Evolutionary conservation across 2,329 filamentous ascomycete species (phyloP).

Genomic region (Parastagonospora avenae): DNA sequence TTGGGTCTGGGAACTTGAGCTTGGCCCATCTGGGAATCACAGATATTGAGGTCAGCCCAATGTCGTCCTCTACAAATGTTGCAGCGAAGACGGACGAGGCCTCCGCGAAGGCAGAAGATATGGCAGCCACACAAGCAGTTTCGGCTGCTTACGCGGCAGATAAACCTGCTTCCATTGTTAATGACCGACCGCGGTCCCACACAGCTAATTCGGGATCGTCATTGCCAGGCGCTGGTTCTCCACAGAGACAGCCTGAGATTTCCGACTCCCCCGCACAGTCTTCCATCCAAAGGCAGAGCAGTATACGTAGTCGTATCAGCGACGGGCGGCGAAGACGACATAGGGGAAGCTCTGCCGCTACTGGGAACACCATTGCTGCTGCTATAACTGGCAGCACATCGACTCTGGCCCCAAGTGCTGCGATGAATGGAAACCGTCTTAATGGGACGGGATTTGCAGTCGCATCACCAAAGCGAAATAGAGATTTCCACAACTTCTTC

Average conservation of each 20-base stretch:
- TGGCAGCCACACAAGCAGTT: slow-evolving; percentile 64
- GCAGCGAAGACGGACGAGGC: slow-evolving; percentile 56
- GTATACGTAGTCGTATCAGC: slow-evolving; percentile 60
- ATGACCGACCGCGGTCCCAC: slow-evolving; percentile 48
- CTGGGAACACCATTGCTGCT: slow-evolving; percentile 70
- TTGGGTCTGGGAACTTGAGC: slow-evolving; percentile 87
- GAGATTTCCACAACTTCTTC: slow-evolving; percentile 92
- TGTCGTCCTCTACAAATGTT: slow-evolving; percentile 64
- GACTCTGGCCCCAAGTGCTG: slow-evolving; percentile 69
- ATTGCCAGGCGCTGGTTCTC: slow-evolving; percentile 33
- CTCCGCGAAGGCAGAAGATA: slow-evolving; percentile 63
- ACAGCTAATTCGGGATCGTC: slow-evolving; percentile 40
- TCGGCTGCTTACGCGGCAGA: slow-evolving; percentile 63
- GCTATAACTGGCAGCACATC: slow-evolving; percentile 72
- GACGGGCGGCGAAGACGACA: slow-evolving; percentile 66
- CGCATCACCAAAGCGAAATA: slow-evolving; percentile 92
- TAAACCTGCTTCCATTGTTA: slow-evolving; percentile 39
- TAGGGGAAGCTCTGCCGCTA: slow-evolving; percentile 76
- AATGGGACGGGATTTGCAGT: slow-evolving; percentile 97
- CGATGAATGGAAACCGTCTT: slow-evolving; percentile 70
- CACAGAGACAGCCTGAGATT: slow-evolving; percentile 69
- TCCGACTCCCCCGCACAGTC: slow-evolving; percentile 63
- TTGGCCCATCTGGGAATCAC: slow-evolving; percentile 84
- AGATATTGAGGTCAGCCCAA: slow-evolving; percentile 64
- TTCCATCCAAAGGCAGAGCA: slow-evolving; percentile 58